phyloP scores from a whole-genome alignment of 140 eudicot species.

The Oenanthe javanica region DNA sequence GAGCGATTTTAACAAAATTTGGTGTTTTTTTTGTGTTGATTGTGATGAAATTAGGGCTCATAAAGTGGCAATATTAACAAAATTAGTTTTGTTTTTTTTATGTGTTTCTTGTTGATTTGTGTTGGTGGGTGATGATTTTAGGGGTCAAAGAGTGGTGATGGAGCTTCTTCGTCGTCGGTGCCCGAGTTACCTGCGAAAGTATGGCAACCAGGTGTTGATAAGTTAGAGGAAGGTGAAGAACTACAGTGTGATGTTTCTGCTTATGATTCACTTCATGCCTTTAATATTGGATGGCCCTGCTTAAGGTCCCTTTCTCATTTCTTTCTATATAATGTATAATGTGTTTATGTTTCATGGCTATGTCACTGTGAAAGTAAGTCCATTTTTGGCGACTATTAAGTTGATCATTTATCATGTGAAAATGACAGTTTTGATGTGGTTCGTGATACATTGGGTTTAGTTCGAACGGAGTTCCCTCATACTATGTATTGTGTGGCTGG shows the following conservation, averaged over 20 bases:
- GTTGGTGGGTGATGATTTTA: not conserved
- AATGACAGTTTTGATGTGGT: slow-evolving; percentile 68
- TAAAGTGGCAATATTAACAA: not conserved
- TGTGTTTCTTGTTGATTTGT: not conserved
- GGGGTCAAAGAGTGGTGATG: slow-evolving; percentile 49
- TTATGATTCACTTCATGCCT: slow-evolving; percentile 82
- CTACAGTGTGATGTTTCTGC: slow-evolving; percentile 78
- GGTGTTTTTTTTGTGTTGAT: not conserved
- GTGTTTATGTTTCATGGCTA: not conserved
- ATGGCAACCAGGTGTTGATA: slow-evolving; percentile 96
- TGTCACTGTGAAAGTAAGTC: not conserved
- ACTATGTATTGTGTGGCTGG: slow-evolving; percentile 81
- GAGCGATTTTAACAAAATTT: slow-evolving; percentile 15
- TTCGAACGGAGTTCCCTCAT: slow-evolving; percentile 90
- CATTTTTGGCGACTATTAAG: not conserved
- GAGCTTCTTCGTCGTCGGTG: slow-evolving; percentile 37
- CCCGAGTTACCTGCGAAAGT: slow-evolving; percentile 65
- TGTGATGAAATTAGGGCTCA: not conserved
- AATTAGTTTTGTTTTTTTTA: not conserved
- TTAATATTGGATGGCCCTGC: slow-evolving; percentile 91
- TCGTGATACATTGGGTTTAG: slow-evolving; percentile 76
- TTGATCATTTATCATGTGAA: slow-evolving; percentile 10
- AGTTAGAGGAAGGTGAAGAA: slow-evolving; percentile 89
- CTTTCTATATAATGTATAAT: not conserved
- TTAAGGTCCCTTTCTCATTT: slow-evolving; percentile 42